Evolutionary conservation across 176 grass and related monocot genomes (phyloP).

Genomic region (Carex scoparia): DNA sequence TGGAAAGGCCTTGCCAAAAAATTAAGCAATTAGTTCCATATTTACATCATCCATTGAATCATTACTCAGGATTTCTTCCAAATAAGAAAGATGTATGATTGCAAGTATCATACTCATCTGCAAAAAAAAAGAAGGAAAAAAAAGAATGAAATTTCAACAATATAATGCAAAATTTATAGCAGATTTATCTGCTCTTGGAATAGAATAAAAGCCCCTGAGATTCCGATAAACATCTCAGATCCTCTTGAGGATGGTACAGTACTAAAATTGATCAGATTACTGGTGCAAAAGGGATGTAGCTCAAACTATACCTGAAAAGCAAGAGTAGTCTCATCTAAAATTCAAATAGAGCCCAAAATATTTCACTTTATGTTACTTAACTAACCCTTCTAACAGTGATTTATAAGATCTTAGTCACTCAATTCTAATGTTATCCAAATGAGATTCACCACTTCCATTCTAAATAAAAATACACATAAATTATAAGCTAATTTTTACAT

Average conservation of each 20-base stretch:
- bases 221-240: neutral
- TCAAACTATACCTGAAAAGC: constrained; percentile 93
- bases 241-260: neutral
- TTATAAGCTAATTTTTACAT: neutral
- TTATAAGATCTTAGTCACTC: neutral
- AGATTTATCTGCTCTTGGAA: neutral
- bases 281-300: constrained; percentile 94
- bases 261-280: neutral
- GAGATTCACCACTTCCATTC: neutral
- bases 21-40: neutral
- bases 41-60: neutral
- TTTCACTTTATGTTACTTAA: neutral
- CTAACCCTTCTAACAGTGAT: neutral
- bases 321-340: constrained; percentile 17
- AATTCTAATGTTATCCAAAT: neutral
- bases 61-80: neutral
- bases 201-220: neutral
- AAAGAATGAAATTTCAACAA: neutral
- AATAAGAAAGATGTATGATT: neutral
- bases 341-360: neutral
- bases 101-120: neutral
- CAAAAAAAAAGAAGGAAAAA: neutral
- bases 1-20: neutral
- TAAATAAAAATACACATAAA: neutral
- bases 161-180: neutral